Percentiles rank a stretch among this genome's conserved stretches.
phyloP scores from a whole-genome alignment of 2,329 filamentous ascomycete species.

The Neophaeococcomyces mojaviensis region DNA sequence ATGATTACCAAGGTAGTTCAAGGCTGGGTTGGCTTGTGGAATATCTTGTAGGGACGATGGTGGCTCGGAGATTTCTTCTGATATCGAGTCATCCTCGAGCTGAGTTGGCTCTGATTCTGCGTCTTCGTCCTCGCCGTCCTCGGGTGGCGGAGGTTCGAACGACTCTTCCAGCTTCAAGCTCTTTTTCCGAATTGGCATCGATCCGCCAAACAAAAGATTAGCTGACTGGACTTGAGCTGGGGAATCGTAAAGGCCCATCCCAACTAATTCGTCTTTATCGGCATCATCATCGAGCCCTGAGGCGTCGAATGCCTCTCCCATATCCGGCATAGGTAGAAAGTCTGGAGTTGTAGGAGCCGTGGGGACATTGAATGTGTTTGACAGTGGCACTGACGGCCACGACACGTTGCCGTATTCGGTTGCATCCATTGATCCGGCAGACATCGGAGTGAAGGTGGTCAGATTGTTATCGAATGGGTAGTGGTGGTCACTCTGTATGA shows the following conservation, averaged over 20 bases:
- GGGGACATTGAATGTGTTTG: slow-evolving; percentile 7
- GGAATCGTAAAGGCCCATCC: slow-evolving; percentile 24
- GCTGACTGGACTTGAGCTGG: slow-evolving; percentile 22
- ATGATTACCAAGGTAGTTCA: not conserved
- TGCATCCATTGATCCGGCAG: not conserved
- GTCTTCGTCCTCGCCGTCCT: slow-evolving; percentile 23
- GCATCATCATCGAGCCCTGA: not conserved
- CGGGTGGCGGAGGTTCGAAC: slow-evolving; percentile 17
- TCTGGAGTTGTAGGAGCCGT: slow-evolving; percentile 23
- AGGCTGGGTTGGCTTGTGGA: no score
- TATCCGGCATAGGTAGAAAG: slow-evolving; percentile 14
- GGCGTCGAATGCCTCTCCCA: slow-evolving; percentile 6
- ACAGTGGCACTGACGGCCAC: slow-evolving; percentile 10
- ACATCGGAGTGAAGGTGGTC: not conserved
- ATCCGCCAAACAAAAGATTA: slow-evolving; percentile 14
- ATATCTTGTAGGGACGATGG: no score
- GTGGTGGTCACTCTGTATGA: not conserved
- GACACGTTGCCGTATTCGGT: slow-evolving; percentile 1
- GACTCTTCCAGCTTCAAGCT: slow-evolving; percentile 23
- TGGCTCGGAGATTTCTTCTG: not conserved
- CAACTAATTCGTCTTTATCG: slow-evolving; percentile 20
- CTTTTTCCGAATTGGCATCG: slow-evolving; percentile 9
- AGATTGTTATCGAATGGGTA: not conserved
- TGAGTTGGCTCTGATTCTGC: slow-evolving; percentile 10
- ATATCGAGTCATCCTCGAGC: not conserved